Percentiles rank a stretch among this genome's conserved stretches.
phyloP scores from a whole-genome alignment of 139 green algal species.

The Chlorella sp. region DNA sequence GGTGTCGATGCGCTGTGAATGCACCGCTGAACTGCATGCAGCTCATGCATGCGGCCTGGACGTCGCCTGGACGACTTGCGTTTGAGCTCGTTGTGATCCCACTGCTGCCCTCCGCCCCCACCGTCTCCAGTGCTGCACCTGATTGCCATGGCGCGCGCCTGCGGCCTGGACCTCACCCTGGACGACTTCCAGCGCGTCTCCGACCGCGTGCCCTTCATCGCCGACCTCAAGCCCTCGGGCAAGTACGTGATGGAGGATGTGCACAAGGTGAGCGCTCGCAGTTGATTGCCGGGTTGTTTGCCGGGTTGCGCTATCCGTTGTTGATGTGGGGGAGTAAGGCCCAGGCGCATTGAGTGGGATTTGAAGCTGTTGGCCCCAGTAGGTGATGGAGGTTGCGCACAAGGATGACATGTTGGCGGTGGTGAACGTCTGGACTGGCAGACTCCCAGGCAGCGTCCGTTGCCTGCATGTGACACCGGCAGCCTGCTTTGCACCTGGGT shows the following conservation, averaged over 20 bases:
- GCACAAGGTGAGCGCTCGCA: conserved; percentile 84
- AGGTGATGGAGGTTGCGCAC: no score
- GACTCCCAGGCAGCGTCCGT: no score
- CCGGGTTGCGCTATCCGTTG: neutral
- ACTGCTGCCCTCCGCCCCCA: neutral
- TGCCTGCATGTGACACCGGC: no score
- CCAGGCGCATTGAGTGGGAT: no score
- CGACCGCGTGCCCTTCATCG: conserved; percentile 93
- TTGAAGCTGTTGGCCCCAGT: no score
- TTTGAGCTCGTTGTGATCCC: neutral
- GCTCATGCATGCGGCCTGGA: neutral
- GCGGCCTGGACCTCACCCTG: conserved; percentile 82
- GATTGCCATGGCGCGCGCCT: conserved; percentile 81
- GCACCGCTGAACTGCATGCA: neutral
- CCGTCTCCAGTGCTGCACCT: conserved; percentile 92
- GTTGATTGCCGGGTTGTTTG: no score
- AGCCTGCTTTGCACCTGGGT: no score
- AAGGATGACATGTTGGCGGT: no score
- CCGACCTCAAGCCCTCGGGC: conserved; percentile 95
- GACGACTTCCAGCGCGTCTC: conserved; percentile 96
- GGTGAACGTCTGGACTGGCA: no score
- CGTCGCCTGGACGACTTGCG: neutral
- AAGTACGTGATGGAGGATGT: conserved; percentile 99
- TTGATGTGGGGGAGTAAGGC: neutral
- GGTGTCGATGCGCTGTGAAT: no score